These are phyloP conservation scores for Suillus decipiens DNA, from an alignment of 768 basidiomycete genomes.

Conservation along the genomic window DNA sequence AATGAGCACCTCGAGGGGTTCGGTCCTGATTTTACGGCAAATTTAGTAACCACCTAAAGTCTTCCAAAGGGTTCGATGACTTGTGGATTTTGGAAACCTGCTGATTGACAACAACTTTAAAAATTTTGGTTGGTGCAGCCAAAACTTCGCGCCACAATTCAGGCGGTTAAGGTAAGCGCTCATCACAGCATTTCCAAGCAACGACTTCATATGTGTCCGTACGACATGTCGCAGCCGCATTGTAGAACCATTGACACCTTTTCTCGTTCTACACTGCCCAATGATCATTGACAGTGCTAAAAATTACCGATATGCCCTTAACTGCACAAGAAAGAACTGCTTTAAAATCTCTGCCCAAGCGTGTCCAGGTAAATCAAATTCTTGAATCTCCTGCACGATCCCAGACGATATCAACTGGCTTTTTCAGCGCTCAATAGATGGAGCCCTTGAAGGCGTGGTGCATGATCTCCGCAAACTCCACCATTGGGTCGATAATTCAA, in stretches of 20 bases:
- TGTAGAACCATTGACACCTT: neutral
- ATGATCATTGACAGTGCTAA: neutral
- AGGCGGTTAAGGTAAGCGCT: slow-evolving; percentile 3
- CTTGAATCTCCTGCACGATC: neutral
- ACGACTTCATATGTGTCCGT: neutral
- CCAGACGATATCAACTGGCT: neutral
- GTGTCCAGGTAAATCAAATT: neutral
- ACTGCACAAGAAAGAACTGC: slow-evolving; percentile 7
- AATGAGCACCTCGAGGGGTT: no score
- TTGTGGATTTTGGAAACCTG: no score
- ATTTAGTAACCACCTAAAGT: no score
- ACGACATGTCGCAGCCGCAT: neutral
- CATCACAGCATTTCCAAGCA: slow-evolving; percentile 6
- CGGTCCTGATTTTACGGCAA: no score
- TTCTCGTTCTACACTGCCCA: neutral
- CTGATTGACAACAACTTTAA: no score
- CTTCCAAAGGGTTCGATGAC: no score
- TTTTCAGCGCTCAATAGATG: neutral
- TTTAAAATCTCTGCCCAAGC: slow-evolving; percentile 1
- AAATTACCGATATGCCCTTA: slow-evolving; percentile 1
- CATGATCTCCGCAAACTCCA: slow-evolving; percentile 3
- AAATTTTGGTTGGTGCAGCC: neutral
- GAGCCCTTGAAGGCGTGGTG: neutral
- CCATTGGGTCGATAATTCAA: neutral
- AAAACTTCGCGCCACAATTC: neutral